A percentile compares a stretch with the other conserved stretches of the same genome.
Evolutionary conservation across 148 eudicot species (phyloP).

Genomic region (Arctostaphylos glauca): DNA sequence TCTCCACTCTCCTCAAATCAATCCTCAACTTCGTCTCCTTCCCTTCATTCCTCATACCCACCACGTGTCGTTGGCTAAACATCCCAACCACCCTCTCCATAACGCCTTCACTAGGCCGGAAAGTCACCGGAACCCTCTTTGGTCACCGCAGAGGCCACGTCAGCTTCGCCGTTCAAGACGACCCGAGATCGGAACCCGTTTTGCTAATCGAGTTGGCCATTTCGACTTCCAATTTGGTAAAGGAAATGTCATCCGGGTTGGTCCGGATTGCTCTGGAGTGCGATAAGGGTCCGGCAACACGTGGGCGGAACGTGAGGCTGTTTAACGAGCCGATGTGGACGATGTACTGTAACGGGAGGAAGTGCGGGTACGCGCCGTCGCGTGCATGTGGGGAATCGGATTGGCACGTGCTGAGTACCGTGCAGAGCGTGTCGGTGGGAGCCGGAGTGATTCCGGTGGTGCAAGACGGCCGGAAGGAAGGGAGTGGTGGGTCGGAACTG

Average conservation of each 20-base stretch:
- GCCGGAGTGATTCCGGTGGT: constrained; percentile 84
- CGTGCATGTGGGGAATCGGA: constrained; percentile 58
- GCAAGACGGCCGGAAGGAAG: constrained; percentile 33
- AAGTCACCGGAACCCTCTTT: constrained; percentile 80
- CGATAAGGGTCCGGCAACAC: constrained; percentile 26
- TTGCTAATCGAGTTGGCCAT: constrained; percentile 55
- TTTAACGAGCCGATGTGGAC: constrained; percentile 61
- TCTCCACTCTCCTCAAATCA: constrained; percentile 51
- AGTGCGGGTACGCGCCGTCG: constrained; percentile 59
- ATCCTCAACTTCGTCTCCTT: constrained; percentile 46
- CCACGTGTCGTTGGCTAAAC: constrained; percentile 44
- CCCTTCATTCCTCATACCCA: constrained; percentile 33
- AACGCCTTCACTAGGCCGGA: constrained; percentile 46
- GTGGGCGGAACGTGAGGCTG: constrained; percentile 26
- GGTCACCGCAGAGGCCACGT: constrained; percentile 84
- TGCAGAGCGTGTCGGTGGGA: constrained; percentile 69
- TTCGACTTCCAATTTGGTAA: constrained; percentile 57
- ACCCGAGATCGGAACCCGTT: constrained; percentile 55
- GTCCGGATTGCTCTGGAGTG: constrained; percentile 79
- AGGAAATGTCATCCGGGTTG: constrained; percentile 81
- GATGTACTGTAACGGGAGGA: constrained; percentile 81
- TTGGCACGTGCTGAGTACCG: constrained; percentile 62
- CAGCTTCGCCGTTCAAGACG: constrained; percentile 67
- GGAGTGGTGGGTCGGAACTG: constrained; percentile 27
- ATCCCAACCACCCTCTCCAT: constrained; percentile 29